Base-by-base conservation (phyloP, 2,329 filamentous ascomycete genomes). In the Didymella arachidicola region DNA sequence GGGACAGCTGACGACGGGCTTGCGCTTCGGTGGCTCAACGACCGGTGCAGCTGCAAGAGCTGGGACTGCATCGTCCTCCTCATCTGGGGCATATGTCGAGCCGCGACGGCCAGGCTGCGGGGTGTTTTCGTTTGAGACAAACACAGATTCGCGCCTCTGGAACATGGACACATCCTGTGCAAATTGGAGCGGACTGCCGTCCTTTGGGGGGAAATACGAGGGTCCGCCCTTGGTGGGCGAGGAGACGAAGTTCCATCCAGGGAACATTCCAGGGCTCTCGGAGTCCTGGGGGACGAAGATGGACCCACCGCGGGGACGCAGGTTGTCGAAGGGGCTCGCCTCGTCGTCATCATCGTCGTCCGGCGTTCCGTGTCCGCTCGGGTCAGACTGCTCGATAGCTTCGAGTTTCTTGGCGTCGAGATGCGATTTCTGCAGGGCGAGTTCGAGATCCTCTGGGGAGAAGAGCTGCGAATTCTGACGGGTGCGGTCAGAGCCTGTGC, bases 381-480 rank as follows among this genome's bases (percentile, higher is more conserved):
- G 62, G 42, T 72, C 72, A 25, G 63, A 68, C 43, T 75, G 72
- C 30, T 66, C 68, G 5, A 69, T 61, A 16, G 60, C 42, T 22
- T 70, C 67, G 50, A 70, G 66, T 32, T 68, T 63, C 16, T 65
- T 70, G 10, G 68, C 59, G 43, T 74, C 73, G 14, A 77, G 67
- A 42, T 79, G 76, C 4, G 79, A 79, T 39, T 74, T 71, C 48
- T 78, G 71, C 51, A 82, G 65, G 0, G 81, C 81, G 8, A 78
- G 66, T 41, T 78, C 77, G 44, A 83, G 74, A 27, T 82, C 79
- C 49, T 80, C 78, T 26, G 79, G 72, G 2, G 79, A 75, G 62
- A 82, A 83, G 1, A 77, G 77, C 25, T 67, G 65, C 63, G 70
- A 71, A n/a, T 72, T 53, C 18, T 69, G 69, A 11, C 65, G 69